A percentile compares a stretch with the other conserved stretches of the same genome.
These are phyloP conservation scores for Aspergillus japonicus DNA, from an alignment of 2,329 filamentous ascomycete species.

Conservation along the genomic window DNA sequence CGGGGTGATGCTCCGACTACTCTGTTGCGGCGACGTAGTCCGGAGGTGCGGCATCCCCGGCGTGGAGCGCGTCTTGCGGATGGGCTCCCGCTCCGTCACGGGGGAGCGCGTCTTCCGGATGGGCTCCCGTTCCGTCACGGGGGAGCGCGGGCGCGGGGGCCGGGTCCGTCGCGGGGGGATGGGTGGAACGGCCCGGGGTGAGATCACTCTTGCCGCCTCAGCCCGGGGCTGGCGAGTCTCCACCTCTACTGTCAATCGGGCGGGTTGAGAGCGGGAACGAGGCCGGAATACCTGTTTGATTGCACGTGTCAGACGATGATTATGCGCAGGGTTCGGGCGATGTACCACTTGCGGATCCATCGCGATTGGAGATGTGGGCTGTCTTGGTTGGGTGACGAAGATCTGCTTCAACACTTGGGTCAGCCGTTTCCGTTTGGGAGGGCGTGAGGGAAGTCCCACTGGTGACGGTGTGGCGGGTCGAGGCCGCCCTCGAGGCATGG, in stretches of 20 bases:
- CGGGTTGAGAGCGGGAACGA: background rate
- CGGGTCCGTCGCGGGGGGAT: background rate
- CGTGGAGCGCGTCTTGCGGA: background rate
- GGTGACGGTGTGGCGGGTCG: background rate
- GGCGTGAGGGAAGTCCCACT: background rate
- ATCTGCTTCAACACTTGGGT: background rate
- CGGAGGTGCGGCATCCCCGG: background rate
- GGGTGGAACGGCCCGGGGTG: too few species aligned
- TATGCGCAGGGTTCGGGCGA: background rate
- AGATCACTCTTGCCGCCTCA: background rate
- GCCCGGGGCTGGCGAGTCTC: background rate
- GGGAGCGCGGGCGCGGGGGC: background rate
- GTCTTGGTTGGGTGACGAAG: background rate
- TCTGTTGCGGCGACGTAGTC: background rate
- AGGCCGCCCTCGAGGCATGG: background rate
- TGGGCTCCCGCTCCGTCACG: background rate
- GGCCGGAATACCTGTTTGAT: background rate
- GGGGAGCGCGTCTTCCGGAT: slow-evolving; percentile 1
- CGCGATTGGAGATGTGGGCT: background rate
- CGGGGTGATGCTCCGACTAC: background rate
- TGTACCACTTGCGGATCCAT: background rate
- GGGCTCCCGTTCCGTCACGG: background rate
- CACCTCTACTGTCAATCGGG: background rate
- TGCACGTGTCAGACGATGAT: background rate
- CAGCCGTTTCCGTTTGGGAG: background rate